Conservation (phyloP, 2,329 filamentous ascomycete species). For the Aureobasidium vineae region DNA sequence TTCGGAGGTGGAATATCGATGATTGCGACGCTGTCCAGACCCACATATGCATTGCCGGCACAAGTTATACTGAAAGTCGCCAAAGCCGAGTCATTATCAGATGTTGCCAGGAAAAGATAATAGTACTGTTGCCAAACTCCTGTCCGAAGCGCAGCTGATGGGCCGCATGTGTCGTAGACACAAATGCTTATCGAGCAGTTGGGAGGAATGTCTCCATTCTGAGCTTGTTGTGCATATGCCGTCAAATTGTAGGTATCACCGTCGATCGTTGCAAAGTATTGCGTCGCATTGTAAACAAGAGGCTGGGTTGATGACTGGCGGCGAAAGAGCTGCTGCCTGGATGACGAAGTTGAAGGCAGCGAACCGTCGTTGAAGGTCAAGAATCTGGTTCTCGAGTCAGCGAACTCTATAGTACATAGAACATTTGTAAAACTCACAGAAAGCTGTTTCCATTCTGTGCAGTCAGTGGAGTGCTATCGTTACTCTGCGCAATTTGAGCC, state of each 20-base stretch:
- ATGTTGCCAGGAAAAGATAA: background rate
- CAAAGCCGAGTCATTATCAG: background rate
- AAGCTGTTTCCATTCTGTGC: constrained; percentile 10
- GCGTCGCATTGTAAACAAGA: constrained; percentile 11
- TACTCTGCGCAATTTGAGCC: background rate
- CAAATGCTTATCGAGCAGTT: constrained; percentile 10
- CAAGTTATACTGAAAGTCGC: constrained; percentile 21
- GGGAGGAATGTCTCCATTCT: constrained; percentile 1
- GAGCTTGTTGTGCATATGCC: constrained; percentile 4
- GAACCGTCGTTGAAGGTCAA: constrained; percentile 13
- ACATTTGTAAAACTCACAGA: background rate
- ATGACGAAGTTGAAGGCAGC: background rate
- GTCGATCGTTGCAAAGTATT: background rate
- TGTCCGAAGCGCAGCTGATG: background rate
- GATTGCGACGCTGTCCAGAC: constrained; percentile 14
- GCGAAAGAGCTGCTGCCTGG: background rate
- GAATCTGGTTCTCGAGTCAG: background rate
- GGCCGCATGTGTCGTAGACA: background rate
- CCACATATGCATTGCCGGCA: constrained; percentile 15
- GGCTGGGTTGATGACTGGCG: background rate
- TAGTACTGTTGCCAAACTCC: constrained; percentile 9
- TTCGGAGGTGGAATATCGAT: constrained; percentile 9
- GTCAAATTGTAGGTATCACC: constrained; percentile 12
- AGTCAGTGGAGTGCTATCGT: constrained; percentile 1
- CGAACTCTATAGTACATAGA: background rate